phyloP scores from a whole-genome alignment of 345 rosid genomes.

The Salix udensis region DNA sequence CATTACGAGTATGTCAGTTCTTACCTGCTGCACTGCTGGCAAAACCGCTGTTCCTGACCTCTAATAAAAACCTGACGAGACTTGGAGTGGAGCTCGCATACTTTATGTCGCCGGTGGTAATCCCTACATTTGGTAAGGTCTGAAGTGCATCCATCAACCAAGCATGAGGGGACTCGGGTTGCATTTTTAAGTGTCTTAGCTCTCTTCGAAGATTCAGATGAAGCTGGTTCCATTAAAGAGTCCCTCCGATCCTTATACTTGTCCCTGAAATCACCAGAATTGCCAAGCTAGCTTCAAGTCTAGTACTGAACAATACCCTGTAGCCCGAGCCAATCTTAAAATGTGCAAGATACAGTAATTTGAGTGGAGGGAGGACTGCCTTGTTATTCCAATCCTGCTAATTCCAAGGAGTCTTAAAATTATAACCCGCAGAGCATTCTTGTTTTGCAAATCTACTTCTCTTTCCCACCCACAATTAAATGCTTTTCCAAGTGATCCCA shows the following conservation, averaged over 20 bases:
- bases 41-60: conserved; percentile 62
- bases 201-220: conserved; percentile 46
- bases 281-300: conserved; percentile 36
- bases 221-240: conserved; percentile 51
- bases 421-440: conserved; percentile 26
- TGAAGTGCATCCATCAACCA: conserved; percentile 69
- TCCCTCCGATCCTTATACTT: conserved; percentile 12
- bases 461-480: conserved; percentile 5
- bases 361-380: conserved; percentile 10
- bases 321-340: conserved; percentile 5
- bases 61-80: conserved; percentile 50
- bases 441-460: conserved; percentile 1
- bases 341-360: conserved; percentile 14
- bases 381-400: conserved; percentile 19
- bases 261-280: conserved; percentile 18
- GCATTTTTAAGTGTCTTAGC: conserved; percentile 37
- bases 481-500: conserved; percentile 8
- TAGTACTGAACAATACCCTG: conserved; percentile 12
- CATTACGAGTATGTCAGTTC: not conserved
- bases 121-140: conserved; percentile 69
- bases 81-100: conserved; percentile 68
- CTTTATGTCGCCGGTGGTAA: conserved; percentile 74
- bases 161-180: conserved; percentile 52
- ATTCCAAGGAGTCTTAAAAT: conserved; percentile 19
- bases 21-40: conserved; percentile 90